A percentile compares a stretch with the other conserved stretches of the same genome.
phyloP scores from a whole-genome alignment of 2,329 filamentous ascomycete genomes.

The Microcyclospora tardicrescens region DNA sequence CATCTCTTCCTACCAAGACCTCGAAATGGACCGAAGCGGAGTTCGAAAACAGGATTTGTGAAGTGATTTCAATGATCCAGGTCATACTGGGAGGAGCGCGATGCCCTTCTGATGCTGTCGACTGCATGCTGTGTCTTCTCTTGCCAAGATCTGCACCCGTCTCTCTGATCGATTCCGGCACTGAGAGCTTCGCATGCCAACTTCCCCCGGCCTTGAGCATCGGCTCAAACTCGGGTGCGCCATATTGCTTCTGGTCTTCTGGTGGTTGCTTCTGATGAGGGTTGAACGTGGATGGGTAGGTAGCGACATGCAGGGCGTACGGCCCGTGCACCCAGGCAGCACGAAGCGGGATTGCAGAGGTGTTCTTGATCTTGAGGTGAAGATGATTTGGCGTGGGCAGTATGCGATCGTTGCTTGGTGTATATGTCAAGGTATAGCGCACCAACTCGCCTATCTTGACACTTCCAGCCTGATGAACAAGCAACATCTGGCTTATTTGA shows the following conservation, averaged over 20 bases:
- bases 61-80: constrained; percentile 85
- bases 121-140: constrained; percentile 21
- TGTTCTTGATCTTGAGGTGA: constrained; percentile 82
- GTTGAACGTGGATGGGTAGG: constrained; percentile 71
- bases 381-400: constrained; percentile 71
- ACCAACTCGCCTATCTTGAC: constrained; percentile 92
- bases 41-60: constrained; percentile 86
- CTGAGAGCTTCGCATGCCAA: constrained; percentile 67
- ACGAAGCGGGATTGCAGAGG: constrained; percentile 75
- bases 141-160: constrained; percentile 35
- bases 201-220: constrained; percentile 87
- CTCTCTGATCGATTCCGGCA: constrained; percentile 66
- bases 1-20: constrained; percentile 70
- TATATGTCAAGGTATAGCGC: constrained; percentile 83
- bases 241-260: constrained; percentile 45
- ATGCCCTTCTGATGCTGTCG: constrained; percentile 12
- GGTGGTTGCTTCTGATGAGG: constrained; percentile 58
- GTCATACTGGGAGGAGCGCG: constrained; percentile 42
- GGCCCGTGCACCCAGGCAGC: constrained; percentile 94
- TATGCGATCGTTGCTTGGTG: constrained; percentile 75
- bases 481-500: constrained; percentile 49
- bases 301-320: constrained; percentile 77
- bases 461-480: constrained; percentile 79
- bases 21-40: constrained; percentile 83
- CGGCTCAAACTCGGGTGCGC: constrained; percentile 78